Evolutionary conservation across 208 protist genomes (phyloP), one percentile per base, ranked within the genome.

Genomic region (Endotrypanum monterogeii): DNA sequence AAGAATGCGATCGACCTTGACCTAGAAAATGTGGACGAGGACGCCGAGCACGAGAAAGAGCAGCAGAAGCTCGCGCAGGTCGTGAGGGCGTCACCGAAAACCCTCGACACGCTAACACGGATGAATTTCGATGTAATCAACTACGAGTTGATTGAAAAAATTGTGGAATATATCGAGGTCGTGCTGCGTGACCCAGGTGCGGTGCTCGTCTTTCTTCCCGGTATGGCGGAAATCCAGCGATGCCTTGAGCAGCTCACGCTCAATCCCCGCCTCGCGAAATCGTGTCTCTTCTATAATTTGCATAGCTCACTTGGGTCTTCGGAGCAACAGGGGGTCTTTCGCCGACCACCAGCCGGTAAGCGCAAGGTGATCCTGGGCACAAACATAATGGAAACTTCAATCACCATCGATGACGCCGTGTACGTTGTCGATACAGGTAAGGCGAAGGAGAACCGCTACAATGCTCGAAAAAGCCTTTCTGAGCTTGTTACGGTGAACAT

Each of bases 351-450:
- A 28, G 66, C 73, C 30, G 94, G 94, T 23, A 92, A 94, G 70
- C 84, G 97, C 51, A 99, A 99, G 84, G 85, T 99, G 41, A 94
- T 99, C 30, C 83, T 99, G 7, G 89, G 94, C 48, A 99, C 98
- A 8, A 99, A 99, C 85, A 99, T 99, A 74, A 98, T 98, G 78
- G 98, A 99, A 75, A 99, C 98, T 1, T 98, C 94, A 54, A 94
- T 99, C 66, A 99, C 99, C 39, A 99, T 99, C 75, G 97, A 99
- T 68, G 98, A 99, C 84, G 93, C 93, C 41, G 94, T 98, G 28
- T 98, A 96, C 44, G 98, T 99, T 1, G 98, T 99, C 41, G 98
- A 99, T 87, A 96, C 88, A 41, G 98, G 99, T 58, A 94, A 97
- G 67, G 83, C 89, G 3, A 99, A 99, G 83, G 95, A 99, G 82